Evolutionary conservation across 768 basidiomycete species (phyloP), one percentile per base, ranked within the genome.

Genomic region (Boletellus ananas): DNA sequence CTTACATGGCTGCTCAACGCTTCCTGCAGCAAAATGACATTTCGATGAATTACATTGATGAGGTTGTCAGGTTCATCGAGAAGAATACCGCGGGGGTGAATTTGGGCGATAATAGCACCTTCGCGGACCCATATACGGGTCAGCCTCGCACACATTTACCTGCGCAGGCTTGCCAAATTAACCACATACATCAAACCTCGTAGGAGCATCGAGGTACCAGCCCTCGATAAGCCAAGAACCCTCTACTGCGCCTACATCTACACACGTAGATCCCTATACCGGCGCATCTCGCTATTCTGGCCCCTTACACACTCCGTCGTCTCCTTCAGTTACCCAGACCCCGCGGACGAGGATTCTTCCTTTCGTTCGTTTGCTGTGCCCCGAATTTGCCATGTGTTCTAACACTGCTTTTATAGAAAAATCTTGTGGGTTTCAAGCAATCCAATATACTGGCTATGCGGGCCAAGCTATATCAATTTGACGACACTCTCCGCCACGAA

Each of bases 1-100:
- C 94, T 0, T 97, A 84, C 68, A 65, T 73, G 11, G 94, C 92
- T 7, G 96, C 96, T 0, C 90, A 94, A 65, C 80, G 81, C 21
- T 99, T 98, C 76, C 70, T 98, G 39, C 74, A 84, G 50, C 73
- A 73, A 43, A 88, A 99, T 63, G 87, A 97, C 34, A 77, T 99
- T 7, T 87, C 96, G 0, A 60, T 82, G 54, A 76, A 74, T 5
- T 94, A 98, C 63, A 71, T 92, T 21, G 94, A 98, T 58, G 79
- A 97, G 67, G 87, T 99, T 13, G 94, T 90, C 25, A 75, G 77
- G 47, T 98, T 97, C 69, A 98, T 99, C 46, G 89, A 96, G 69
- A 88, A 88, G 69, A 96, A 94, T 56, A 89, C 94, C 0, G 72
- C 77, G 4, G 90, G 90, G 1, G 83, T 90, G 18, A 84, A 75